Evolutionary conservation across 2,329 filamentous ascomycete species (phyloP), one percentile per base, ranked within the genome.

Genomic region (Neoscytalidium dimidiatum): DNA sequence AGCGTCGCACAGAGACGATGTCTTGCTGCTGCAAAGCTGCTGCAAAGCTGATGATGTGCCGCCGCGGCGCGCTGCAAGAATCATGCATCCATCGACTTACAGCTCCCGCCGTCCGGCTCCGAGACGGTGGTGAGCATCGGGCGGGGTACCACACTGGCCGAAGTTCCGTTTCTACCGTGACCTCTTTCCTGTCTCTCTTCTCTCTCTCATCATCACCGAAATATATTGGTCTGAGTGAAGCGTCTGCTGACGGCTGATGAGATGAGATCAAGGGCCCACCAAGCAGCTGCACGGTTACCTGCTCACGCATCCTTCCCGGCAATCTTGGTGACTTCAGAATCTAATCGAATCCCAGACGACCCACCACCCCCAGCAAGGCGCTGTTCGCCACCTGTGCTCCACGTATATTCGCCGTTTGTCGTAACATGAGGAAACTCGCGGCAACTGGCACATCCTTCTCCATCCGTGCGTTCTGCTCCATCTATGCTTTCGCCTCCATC

Each of bases 1-100:
- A 14, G 41, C 56, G 56, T 60, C 41, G 26, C 56, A 60, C 56
- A 33, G 56, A 46, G 41, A 43, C 17, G 17, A 60, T 60, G 56
- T 60, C 56, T 60, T 60, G 56, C 41, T 33, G 56, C 56, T 60
- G 56, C 49, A 48, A n/a, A n/a, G n/a, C n/a, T 17, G 31, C 31
- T 33, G 31, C 31, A 17, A 41, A 41, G 38, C 38, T 44, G 53
- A 29, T 51, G 28, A n/a, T 33, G 52, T 56, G 52, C 52, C 52
- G 33, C 21, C 28, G 52, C 52, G 51, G 31, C 51, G 31, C 52
- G 52, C 33, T 56, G 52, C 52, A 31, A 29, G 8, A 21, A 5
- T 56, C 52, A 43, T 57, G 53, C 53, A 57, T 8, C 2, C 14
- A 35, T 26, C 31, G 7, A 28, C 5, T n/a, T n/a, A n/a, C n/a